Evolutionary conservation across 2,329 filamentous ascomycete genomes (phyloP), one percentile per base, ranked within the genome.

Genomic region (Xylariaceae sp.): DNA sequence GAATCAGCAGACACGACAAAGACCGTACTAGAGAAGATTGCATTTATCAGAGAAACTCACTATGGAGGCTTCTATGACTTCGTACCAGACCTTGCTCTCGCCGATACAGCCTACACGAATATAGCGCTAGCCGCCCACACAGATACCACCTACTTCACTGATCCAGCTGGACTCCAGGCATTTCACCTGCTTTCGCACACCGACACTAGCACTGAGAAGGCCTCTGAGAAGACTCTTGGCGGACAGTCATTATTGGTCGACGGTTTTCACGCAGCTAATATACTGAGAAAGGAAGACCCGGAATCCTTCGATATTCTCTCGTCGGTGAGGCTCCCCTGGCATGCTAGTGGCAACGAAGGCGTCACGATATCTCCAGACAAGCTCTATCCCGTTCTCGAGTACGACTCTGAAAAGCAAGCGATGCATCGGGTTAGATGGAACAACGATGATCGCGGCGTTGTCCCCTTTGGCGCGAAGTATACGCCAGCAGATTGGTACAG

Each of bases 141-240:
- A 1, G 94, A 99, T 72, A 97, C 84, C 6, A 96, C 93, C 1
- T 97, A 99, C 71, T 97, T 97, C 73, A 91, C 84, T 18, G 93
- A 97, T 57, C 93, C 94, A 0, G 86, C 89, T 2, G 90, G 93
- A 10, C 79, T 99, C 33, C 94, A 99, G 69, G 85, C 94, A 22
- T 95, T 99, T 70, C 94, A 99, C 66, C 77, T 97, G 43, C 80
- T 97, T 28, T 94, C 89, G 0, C 90, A 95, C 68, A 71, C 60
- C 53, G 75, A 63, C 13, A 17, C 60, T 6, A 65, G 47, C 19
- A 40, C 52, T 10, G 31, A 52, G 3, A 42, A 48, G 7, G 31
- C 43, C 5, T 31, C 68, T 1, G 63, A 55, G 1, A 40, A 31
- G 31, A 50, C 46, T 1, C 60, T 76, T 2, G 94, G 93, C 10